Conservation (phyloP, 1,139 yeast species). For the Groenewaldozyma auringiensis region DNA sequence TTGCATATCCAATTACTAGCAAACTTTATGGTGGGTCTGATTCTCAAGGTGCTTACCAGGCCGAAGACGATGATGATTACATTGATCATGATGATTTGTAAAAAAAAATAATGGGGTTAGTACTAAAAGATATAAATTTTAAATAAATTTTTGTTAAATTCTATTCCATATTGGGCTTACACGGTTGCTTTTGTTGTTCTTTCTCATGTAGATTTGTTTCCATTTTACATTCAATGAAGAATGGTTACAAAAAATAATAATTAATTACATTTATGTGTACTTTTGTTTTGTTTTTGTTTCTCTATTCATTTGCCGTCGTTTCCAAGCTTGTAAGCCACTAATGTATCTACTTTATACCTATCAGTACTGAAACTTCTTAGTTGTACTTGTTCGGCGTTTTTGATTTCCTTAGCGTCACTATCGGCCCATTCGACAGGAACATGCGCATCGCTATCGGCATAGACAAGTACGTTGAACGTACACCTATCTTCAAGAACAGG, state of each 20-base stretch:
- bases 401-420: conserved; percentile 53
- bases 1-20: conserved; percentile 89
- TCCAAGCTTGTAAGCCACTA: conserved; percentile 56
- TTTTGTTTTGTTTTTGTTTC: neutral
- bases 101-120: conserved; percentile 13
- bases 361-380: conserved; percentile 64
- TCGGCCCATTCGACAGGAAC: conserved; percentile 87
- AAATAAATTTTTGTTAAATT: neutral
- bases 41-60: conserved; percentile 39
- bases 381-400: conserved; percentile 57
- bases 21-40: conserved; percentile 70
- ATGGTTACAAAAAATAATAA: neutral
- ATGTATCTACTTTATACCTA: conserved; percentile 65
- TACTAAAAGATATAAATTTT: neutral
- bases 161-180: neutral
- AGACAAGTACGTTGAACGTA: conserved; percentile 81
- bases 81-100: conserved; percentile 60
- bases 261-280: neutral
- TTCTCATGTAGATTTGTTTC: too few species aligned
- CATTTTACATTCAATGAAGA: too few species aligned
- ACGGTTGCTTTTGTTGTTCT: too few species aligned
- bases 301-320: conserved; percentile 7
- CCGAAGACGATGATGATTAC: conserved; percentile 55
- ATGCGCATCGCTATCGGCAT: conserved; percentile 64
- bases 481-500: conserved; percentile 65